Evolutionary conservation across 805 yeast genomes (phyloP), one percentile per base, ranked within the genome.

Genomic region (Kluyveromyces nonfermentans): DNA sequence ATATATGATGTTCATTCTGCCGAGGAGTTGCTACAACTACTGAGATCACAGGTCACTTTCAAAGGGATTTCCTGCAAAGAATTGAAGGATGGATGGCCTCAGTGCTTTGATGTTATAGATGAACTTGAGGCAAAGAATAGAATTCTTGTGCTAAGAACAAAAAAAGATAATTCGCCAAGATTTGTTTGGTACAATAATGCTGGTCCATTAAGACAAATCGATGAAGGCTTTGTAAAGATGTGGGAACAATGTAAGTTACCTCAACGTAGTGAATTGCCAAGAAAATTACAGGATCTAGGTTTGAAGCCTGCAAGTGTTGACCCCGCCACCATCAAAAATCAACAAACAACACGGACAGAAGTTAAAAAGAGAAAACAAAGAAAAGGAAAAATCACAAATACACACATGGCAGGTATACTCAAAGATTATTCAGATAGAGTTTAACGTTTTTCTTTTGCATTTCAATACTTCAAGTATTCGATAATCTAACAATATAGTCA

Each of bases 271-370:
- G 94, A 82, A 44, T 70, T 93, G 48, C 95, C 95, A 20, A 78
- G 81, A 44, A 77, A 78, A 45, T 72, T 93, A 49, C 75, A 82
- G 46, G 85, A 80, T 47, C 80, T 85, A 47, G 90, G 96, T n/a
- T 74, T 93, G 62, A 93, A 88, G 63, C 98, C 98, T 8, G 90
- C 97, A 0, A 84, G 93, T 57, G 93, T 88, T n/a, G 98, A 93
- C 60, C 97, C 98, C n/a, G 85, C 88, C 35, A 77, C 85, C n/a
- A 67, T 88, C 47, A 85, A 82, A 64, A 82, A 80, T 59, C 77
- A 75, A 44, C 41, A 38, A 19, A 64, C 70, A 15, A 65, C 72
- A 1, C 69, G 67, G 28, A 75, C 72, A 41, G 81, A 78, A 51
- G 78, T 83, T 62, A 90, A 88, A 67, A 88, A 83, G 62, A 87